A percentile compares a stretch with the other conserved stretches of the same genome.
These are phyloP conservation scores for Lithohypha guttulata DNA, from an alignment of 2,329 filamentous ascomycete species.

Conservation along the genomic window DNA sequence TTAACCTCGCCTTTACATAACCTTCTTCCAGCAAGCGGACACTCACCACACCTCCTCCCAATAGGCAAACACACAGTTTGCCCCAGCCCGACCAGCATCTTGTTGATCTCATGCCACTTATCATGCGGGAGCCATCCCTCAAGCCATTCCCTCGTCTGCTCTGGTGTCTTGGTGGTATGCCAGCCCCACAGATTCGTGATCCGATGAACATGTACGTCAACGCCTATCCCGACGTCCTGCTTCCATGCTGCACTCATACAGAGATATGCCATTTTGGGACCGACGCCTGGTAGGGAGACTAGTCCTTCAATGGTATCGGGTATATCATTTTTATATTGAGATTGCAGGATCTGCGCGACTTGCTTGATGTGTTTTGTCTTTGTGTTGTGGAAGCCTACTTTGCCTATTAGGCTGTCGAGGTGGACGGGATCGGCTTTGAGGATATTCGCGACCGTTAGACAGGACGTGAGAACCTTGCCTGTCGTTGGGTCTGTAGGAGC, in stretches of 20 bases:
- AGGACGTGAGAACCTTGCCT: conserved; percentile 26
- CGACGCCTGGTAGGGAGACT: conserved; percentile 70
- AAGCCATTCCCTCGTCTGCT: conserved; percentile 65
- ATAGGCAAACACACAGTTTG: conserved; percentile 78
- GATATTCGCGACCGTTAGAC: conserved; percentile 65
- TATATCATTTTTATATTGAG: conserved; percentile 64
- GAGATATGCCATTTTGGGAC: conserved; percentile 89
- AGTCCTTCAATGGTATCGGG: conserved; percentile 67
- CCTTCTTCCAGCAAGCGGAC: conserved; percentile 63
- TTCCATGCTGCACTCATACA: conserved; percentile 70
- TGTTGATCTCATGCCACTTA: conserved; percentile 86
- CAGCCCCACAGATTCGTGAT: conserved; percentile 93
- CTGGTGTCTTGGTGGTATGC: conserved; percentile 70
- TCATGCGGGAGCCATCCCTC: conserved; percentile 76
- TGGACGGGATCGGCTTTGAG: conserved; percentile 56
- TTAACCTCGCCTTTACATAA: conserved; percentile 64
- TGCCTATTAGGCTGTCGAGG: conserved; percentile 65
- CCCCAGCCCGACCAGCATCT: conserved; percentile 74
- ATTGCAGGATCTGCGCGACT: conserved; percentile 60
- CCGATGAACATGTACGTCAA: conserved; percentile 89
- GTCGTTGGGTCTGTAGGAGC: conserved; percentile 25
- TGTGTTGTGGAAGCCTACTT: conserved; percentile 89
- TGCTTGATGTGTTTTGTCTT: conserved; percentile 79
- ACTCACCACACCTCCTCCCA: conserved; percentile 72
- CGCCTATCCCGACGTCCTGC: conserved; percentile 66